Evolutionary conservation across 1,139 yeast species (phyloP).

Genomic region (Scheffersomyces quercinus): DNA sequence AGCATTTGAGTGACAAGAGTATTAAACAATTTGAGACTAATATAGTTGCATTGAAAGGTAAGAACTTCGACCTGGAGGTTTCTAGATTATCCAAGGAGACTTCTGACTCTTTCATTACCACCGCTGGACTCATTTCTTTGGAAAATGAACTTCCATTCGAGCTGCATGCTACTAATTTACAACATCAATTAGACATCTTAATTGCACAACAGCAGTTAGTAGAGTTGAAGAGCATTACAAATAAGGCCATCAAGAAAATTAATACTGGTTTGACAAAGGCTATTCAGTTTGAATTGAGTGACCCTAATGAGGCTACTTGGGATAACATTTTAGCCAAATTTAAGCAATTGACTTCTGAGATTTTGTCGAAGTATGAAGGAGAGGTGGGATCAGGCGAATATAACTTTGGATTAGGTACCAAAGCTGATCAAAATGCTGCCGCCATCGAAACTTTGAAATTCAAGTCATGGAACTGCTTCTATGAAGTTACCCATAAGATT

Average conservation of each 20-base stretch:
- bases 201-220: slow-evolving; percentile 41
- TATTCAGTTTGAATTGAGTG: slow-evolving; percentile 35
- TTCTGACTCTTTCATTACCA: slow-evolving; percentile 18
- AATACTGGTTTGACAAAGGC: slow-evolving; percentile 39
- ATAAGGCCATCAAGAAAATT: slow-evolving; percentile 42
- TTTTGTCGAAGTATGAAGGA: slow-evolving; percentile 17
- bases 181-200: slow-evolving; percentile 21
- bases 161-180: slow-evolving; percentile 15
- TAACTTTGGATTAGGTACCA: slow-evolving; percentile 69
- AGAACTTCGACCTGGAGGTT: slow-evolving; percentile 7
- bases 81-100: slow-evolving; percentile 7
- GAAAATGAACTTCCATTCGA: slow-evolving; percentile 21
- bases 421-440: slow-evolving; percentile 38
- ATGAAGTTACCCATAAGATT: slow-evolving; percentile 57
- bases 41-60: slow-evolving; percentile 7
- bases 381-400: slow-evolving; percentile 21
- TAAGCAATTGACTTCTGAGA: slow-evolving; percentile 33
- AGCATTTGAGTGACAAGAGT: slow-evolving; percentile 6
- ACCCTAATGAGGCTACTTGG: slow-evolving; percentile 61
- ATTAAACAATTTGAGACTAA: slow-evolving; percentile 5
- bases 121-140: slow-evolving; percentile 25
- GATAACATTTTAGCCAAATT: slow-evolving; percentile 54
- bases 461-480: slow-evolving; percentile 66
- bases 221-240: slow-evolving; percentile 44
- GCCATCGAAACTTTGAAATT: slow-evolving; percentile 47